Conservation (phyloP, 495 filamentous ascomycete species). For the Podospora pseudocomata region DNA sequence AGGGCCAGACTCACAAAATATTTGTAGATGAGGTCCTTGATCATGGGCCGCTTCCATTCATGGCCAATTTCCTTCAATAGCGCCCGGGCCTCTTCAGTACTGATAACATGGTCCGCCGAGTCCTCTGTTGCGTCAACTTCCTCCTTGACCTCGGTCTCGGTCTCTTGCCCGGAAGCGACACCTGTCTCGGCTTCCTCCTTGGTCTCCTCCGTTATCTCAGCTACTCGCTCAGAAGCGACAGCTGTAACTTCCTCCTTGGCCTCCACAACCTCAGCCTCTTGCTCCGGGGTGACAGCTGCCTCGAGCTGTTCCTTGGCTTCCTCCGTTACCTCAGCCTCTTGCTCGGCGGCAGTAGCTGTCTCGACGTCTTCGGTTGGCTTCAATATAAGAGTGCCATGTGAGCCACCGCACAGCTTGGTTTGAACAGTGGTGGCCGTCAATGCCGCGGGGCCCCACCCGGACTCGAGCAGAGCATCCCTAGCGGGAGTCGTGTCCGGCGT, state of each 20-base stretch:
- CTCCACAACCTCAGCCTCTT: no score
- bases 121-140: constrained; percentile 10
- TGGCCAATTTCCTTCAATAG: constrained; percentile 39
- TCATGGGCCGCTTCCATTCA: constrained; percentile 51
- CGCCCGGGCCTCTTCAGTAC: constrained; percentile 28
- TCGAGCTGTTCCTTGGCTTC: no score
- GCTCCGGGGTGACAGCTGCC: no score
- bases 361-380: neutral
- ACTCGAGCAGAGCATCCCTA: constrained; percentile 10
- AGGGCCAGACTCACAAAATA: constrained; percentile 54
- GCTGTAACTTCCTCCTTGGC: neutral
- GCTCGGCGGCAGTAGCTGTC: no score
- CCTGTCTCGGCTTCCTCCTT: neutral
- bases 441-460: constrained; percentile 2
- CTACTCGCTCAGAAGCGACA: neutral
- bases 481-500: constrained; percentile 20
- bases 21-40: constrained; percentile 59
- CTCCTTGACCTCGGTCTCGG: neutral
- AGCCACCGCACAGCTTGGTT: constrained; percentile 12
- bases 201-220: no score
- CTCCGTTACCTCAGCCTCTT: no score
- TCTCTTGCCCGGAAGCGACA: neutral
- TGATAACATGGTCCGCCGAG: constrained; percentile 12
- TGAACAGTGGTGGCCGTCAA: constrained; percentile 5
- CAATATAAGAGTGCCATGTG: constrained; percentile 19